Evolutionary conservation across 148 eudicot species (phyloP).

Genomic region (Gaultheria prostrata): DNA sequence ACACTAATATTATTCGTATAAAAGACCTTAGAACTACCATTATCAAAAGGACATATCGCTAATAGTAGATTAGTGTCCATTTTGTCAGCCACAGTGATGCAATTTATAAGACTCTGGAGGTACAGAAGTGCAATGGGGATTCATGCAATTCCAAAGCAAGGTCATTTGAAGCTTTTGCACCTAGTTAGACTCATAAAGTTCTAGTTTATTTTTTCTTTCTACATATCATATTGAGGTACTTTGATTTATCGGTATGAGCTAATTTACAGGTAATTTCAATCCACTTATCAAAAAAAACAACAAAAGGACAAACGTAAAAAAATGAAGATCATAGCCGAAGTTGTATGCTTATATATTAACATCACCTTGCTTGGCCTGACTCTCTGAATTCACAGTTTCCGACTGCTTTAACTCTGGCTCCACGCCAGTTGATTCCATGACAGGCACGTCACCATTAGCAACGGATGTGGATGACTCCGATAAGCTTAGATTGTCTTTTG

Average conservation of each 20-base stretch:
- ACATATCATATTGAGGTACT: neutral
- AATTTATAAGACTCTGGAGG: neutral
- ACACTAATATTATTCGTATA: neutral
- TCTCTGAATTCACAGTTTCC: constrained; percentile 29
- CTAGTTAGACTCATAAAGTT: neutral
- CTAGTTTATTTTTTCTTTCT: neutral
- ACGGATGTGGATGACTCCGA: constrained; percentile 21
- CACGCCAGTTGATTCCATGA: constrained; percentile 22
- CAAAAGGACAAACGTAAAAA: neutral
- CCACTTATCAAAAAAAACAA: neutral
- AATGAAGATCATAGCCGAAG: neutral
- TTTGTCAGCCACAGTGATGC: neutral
- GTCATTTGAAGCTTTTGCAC: neutral
- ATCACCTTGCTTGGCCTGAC: constrained; percentile 56
- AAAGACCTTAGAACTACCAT: neutral
- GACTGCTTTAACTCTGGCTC: constrained; percentile 32
- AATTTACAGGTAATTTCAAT: neutral
- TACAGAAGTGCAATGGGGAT: neutral
- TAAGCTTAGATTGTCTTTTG: constrained; percentile 18
- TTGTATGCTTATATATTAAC: neutral
- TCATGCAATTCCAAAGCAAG: neutral
- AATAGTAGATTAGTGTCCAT: neutral
- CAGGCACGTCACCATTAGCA: constrained; percentile 37
- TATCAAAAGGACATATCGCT: neutral
- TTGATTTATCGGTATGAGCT: neutral